Conservation (phyloP, 345 rosid genomes). For the Gossypium turneri region DNA sequence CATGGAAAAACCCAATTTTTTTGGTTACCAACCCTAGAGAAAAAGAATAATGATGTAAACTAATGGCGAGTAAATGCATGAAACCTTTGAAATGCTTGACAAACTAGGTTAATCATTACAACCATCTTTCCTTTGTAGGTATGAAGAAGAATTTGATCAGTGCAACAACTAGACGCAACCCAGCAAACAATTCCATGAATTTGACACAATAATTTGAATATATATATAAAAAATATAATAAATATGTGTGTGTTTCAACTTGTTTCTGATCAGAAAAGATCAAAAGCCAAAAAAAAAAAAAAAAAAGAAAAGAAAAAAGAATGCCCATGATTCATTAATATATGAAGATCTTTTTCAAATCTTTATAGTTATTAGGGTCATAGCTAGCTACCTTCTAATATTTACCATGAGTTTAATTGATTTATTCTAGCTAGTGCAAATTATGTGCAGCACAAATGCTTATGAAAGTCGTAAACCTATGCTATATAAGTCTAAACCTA, state of each 20-base stretch:
- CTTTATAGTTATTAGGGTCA: background rate
- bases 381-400: background rate
- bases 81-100: background rate
- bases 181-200: background rate
- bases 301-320: background rate
- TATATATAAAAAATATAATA: background rate
- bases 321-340: conserved; percentile 1
- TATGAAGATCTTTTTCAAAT: background rate
- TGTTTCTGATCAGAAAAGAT: background rate
- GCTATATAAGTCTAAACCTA: background rate
- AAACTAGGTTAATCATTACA: background rate
- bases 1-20: no score
- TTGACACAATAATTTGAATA: background rate
- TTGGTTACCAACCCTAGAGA: background rate
- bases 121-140: background rate
- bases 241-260: background rate
- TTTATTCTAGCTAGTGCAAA: background rate
- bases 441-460: background rate
- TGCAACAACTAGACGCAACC: background rate
- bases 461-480: background rate
- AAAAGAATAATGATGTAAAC: no score
- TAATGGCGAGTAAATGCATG: background rate
- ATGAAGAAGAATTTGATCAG: background rate
- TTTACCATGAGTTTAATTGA: background rate
- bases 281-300: background rate